phyloP scores from a whole-genome alignment of 2,329 filamentous ascomycete genomes.

The Cladosporium sp. region DNA sequence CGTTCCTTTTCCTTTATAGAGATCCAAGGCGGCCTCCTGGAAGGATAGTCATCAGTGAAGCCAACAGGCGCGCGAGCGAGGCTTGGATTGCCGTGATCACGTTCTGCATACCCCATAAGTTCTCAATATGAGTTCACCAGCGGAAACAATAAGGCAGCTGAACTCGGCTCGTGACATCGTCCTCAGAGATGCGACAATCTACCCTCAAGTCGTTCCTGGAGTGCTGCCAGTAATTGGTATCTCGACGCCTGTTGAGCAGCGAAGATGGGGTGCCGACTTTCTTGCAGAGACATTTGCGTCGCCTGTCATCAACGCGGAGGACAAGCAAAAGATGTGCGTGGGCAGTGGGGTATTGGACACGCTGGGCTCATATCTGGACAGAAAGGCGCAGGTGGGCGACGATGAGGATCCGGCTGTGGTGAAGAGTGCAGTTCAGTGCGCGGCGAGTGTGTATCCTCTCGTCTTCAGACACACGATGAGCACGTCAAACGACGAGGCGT shows the following conservation, averaged over 20 bases:
- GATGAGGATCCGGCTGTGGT: slow-evolving; percentile 73
- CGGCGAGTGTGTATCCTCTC: slow-evolving; percentile 87
- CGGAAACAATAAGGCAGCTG: slow-evolving; percentile 79
- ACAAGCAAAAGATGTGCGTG: slow-evolving; percentile 60
- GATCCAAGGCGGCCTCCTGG: slow-evolving; percentile 1
- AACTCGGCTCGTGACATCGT: slow-evolving; percentile 86
- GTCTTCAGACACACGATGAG: slow-evolving; percentile 88
- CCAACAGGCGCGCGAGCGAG: not conserved
- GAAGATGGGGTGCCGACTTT: slow-evolving; percentile 94
- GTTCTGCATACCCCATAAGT: not conserved
- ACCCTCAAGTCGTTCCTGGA: slow-evolving; percentile 83
- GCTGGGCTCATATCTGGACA: slow-evolving; percentile 47
- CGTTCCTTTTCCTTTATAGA: slow-evolving; percentile 11
- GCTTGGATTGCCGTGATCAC: slow-evolving; percentile 1
- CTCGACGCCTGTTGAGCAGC: slow-evolving; percentile 67
- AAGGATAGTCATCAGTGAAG: not conserved
- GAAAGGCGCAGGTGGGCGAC: slow-evolving; percentile 44
- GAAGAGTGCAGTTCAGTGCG: slow-evolving; percentile 79
- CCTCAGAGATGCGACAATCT: slow-evolving; percentile 78
- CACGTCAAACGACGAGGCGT: slow-evolving; percentile 76
- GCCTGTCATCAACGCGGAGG: slow-evolving; percentile 67
- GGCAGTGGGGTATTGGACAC: slow-evolving; percentile 70
- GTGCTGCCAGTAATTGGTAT: slow-evolving; percentile 87
- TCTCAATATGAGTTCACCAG: slow-evolving; percentile 26
- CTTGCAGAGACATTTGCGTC: slow-evolving; percentile 92